These are phyloP conservation scores for Heliosperma pusillum DNA, from an alignment of 148 eudicot genomes.

Conservation along the genomic window DNA sequence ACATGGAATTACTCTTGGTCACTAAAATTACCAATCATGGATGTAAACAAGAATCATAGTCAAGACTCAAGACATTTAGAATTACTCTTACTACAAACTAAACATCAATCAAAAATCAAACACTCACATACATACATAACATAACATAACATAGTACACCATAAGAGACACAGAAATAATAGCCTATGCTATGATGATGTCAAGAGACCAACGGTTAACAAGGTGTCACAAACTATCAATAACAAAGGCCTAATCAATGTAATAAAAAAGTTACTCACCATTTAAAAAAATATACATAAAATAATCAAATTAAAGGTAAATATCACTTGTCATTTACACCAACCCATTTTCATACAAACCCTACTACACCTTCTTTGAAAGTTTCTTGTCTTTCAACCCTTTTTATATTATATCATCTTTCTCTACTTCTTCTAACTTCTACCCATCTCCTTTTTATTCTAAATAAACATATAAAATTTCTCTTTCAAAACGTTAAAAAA, in stretches of 20 bases:
- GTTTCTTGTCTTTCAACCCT: constrained; percentile 46
- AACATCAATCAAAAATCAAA: constrained; percentile 21
- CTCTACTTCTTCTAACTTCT: neutral
- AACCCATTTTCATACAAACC: constrained; percentile 38
- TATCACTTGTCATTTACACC: constrained; percentile 23
- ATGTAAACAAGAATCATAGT: neutral
- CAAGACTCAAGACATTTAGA: neutral
- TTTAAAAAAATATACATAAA: neutral
- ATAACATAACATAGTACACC: no score
- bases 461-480: no score
- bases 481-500: neutral
- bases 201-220: constrained; percentile 43
- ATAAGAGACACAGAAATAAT: neutral
- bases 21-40: neutral
- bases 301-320: neutral
- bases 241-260: constrained; percentile 15
- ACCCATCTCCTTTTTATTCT: neutral
- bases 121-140: neutral
- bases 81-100: neutral
- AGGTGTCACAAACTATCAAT: constrained; percentile 35
- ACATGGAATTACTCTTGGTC: no score
- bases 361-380: constrained; percentile 36
- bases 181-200: constrained; percentile 16
- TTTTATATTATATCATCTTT: neutral
- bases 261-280: neutral